Evolutionary conservation across 1,284 basidiomycete species (phyloP).

Genomic region (Golubevia sp.): DNA sequence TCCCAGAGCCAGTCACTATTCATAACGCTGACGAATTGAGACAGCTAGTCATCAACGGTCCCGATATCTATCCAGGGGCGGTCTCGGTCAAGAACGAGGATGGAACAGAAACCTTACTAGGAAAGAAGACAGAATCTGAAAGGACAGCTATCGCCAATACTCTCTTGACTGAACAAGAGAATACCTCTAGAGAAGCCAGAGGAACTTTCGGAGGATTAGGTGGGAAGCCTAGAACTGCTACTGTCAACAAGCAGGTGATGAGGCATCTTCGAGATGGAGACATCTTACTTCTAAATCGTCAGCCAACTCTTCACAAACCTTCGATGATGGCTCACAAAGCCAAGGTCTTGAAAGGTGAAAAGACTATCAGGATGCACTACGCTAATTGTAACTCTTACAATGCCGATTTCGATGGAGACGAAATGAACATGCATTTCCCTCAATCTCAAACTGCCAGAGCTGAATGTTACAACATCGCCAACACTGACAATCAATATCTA

Average conservation of each 20-base stretch:
- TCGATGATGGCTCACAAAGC: slow-evolving; percentile 99
- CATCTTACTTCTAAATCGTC: slow-evolving; percentile 93
- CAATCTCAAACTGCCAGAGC: slow-evolving; percentile 92
- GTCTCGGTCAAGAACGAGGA: slow-evolving; percentile 95
- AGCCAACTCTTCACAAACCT: slow-evolving; percentile 99
- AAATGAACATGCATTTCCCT: slow-evolving; percentile 99
- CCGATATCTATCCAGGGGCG: slow-evolving; percentile 88
- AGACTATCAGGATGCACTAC: slow-evolving; percentile 99
- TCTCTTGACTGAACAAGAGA: slow-evolving; percentile 86
- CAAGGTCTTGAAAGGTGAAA: slow-evolving; percentile 88
- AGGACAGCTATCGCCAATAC: slow-evolving; percentile 96
- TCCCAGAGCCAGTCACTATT: slow-evolving; percentile 93
- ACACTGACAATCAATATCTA: slow-evolving; percentile 98
- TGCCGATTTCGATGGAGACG: slow-evolving; percentile 99
- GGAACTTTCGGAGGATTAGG: slow-evolving; percentile 57
- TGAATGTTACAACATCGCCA: slow-evolving; percentile 77
- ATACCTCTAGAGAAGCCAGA: slow-evolving; percentile 61
- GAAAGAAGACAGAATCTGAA: slow-evolving; percentile 82
- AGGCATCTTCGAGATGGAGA: slow-evolving; percentile 94
- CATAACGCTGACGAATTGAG: slow-evolving; percentile 88
- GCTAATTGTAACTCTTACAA: slow-evolving; percentile 99
- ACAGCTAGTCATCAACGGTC: slow-evolving; percentile 88
- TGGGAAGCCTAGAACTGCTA: slow-evolving; percentile 57
- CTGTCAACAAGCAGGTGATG: slow-evolving; percentile 94
- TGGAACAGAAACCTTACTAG: slow-evolving; percentile 64